Conservation (phyloP, 768 basidiomycete genomes). For the Hypholoma fasciculare region DNA sequence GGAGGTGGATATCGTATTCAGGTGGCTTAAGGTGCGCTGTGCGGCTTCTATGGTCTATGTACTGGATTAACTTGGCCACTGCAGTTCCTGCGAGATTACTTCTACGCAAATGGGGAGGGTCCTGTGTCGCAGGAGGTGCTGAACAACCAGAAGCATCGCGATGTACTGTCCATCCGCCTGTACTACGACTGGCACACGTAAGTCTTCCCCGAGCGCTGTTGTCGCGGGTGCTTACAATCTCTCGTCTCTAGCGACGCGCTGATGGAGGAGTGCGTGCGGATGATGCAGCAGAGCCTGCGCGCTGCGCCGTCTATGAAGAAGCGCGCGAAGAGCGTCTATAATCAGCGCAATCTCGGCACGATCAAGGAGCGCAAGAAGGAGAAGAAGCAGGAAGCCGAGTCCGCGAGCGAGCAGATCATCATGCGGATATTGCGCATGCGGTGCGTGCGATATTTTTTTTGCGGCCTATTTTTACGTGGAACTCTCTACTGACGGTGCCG, state of each 20-base stretch:
- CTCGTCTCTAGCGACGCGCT: slow-evolving; percentile 58
- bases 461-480: neutral
- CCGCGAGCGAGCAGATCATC: slow-evolving; percentile 85
- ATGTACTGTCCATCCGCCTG: slow-evolving; percentile 83
- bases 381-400: slow-evolving; percentile 81
- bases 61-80: slow-evolving; percentile 1
- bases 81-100: slow-evolving; percentile 93
- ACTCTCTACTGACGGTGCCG: neutral
- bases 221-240: slow-evolving; percentile 5
- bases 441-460: slow-evolving; percentile 36
- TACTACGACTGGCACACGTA: slow-evolving; percentile 98
- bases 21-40: slow-evolving; percentile 83
- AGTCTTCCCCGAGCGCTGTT: slow-evolving; percentile 21
- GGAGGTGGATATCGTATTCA: slow-evolving; percentile 98
- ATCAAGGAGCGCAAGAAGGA: slow-evolving; percentile 93
- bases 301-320: slow-evolving; percentile 77
- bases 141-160: slow-evolving; percentile 94
- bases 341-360: slow-evolving; percentile 93
- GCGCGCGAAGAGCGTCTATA: slow-evolving; percentile 89
- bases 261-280: slow-evolving; percentile 94
- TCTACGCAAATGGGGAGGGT: slow-evolving; percentile 92
- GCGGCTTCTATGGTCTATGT: neutral
- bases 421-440: slow-evolving; percentile 95
- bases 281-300: slow-evolving; percentile 88
- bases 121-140: slow-evolving; percentile 83